phyloP scores from a whole-genome alignment of 2,329 filamentous ascomycete species.

The Tolypocladium paradoxum region DNA sequence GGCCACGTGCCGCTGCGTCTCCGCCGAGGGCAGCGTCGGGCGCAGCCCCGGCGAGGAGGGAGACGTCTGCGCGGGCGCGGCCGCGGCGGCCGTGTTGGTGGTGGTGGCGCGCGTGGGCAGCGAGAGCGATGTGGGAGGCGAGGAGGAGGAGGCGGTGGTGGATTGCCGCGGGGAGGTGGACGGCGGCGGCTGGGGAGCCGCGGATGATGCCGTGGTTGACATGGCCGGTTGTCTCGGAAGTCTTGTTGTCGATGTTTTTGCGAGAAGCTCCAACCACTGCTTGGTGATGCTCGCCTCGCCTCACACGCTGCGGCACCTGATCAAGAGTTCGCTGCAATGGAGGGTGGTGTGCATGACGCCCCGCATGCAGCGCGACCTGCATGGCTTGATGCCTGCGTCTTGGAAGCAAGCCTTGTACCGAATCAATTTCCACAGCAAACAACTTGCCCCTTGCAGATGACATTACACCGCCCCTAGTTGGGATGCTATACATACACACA shows the following conservation, averaged over 20 bases:
- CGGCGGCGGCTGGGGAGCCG: background rate
- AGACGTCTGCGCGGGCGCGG: conserved; percentile 1
- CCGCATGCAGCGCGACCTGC: background rate
- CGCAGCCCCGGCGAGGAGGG: conserved; percentile 14
- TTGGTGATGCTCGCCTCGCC: background rate
- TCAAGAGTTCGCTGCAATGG: background rate
- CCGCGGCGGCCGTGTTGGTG: background rate
- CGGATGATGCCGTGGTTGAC: background rate
- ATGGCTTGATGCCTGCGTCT: background rate
- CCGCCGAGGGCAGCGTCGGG: conserved; percentile 28
- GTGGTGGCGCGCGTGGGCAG: background rate
- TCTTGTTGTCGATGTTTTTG: background rate
- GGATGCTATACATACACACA: background rate
- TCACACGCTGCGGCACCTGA: background rate
- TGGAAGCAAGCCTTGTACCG: background rate
- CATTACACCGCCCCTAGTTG: background rate
- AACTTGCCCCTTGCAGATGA: background rate
- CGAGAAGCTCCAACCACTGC: background rate
- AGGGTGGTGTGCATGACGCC: background rate
- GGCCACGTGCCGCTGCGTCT: conserved; percentile 36
- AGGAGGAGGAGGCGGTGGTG: background rate
- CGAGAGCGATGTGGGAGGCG: background rate
- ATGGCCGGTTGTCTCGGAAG: background rate
- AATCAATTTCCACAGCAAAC: too few species aligned
- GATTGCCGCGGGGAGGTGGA: background rate